phyloP scores from a whole-genome alignment of 768 basidiomycete species.

The Amanita inopinata region DNA sequence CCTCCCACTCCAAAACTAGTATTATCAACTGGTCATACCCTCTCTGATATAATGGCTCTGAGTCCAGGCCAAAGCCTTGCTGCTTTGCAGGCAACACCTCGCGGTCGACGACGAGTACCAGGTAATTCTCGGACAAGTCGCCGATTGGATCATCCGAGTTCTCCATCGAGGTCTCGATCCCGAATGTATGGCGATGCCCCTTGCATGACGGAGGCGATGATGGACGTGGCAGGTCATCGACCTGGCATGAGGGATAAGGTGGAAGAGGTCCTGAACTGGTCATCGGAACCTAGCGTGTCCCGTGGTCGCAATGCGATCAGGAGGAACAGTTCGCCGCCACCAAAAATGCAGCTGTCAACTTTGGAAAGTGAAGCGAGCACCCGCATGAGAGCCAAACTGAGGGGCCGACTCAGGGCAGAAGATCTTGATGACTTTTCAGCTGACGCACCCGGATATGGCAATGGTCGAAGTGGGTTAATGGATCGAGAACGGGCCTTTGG shows the following conservation, averaged over 20 bases:
- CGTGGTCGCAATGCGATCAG: slow-evolving; percentile 43
- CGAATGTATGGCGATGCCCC: slow-evolving; percentile 11
- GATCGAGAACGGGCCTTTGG: slow-evolving; percentile 26
- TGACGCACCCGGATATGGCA: slow-evolving; percentile 54
- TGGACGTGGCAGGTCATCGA: slow-evolving; percentile 1
- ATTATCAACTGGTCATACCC: slow-evolving; percentile 21
- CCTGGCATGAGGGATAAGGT: slow-evolving; percentile 13
- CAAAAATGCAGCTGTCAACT: slow-evolving; percentile 32
- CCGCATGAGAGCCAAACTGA: slow-evolving; percentile 23
- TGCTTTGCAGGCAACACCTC: slow-evolving; percentile 34
- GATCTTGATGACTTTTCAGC: slow-evolving; percentile 38
- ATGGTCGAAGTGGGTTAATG: slow-evolving; percentile 55
- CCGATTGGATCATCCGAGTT: slow-evolving; percentile 24
- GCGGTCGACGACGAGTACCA: slow-evolving; percentile 40
- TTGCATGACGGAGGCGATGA: neutral
- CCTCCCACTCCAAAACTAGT: slow-evolving; percentile 53
- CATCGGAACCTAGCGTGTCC: slow-evolving; percentile 27
- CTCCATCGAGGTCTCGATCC: slow-evolving; percentile 32
- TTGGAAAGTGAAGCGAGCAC: slow-evolving; percentile 17
- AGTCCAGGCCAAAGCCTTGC: slow-evolving; percentile 15
- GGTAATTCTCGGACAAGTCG: slow-evolving; percentile 23
- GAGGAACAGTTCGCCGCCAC: slow-evolving; percentile 51
- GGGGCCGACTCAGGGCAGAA: slow-evolving; percentile 47
- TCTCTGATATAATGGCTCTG: slow-evolving; percentile 14
- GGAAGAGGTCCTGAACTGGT: slow-evolving; percentile 39